Conservation (phyloP, 768 basidiomycete species). For the Gautieria morchelliformis region DNA sequence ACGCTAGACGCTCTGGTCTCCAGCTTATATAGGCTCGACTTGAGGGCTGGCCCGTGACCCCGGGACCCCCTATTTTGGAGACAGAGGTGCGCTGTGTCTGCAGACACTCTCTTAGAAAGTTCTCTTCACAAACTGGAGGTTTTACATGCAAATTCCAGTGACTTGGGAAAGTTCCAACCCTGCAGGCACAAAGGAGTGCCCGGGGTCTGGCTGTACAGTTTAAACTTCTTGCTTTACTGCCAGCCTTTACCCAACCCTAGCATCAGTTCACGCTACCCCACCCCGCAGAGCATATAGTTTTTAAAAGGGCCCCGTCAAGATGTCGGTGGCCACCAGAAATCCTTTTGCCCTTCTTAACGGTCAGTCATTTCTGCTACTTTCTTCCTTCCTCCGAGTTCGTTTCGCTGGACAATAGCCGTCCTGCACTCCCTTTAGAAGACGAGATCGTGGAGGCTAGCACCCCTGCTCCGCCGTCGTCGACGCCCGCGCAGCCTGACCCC, state of each 20-base stretch:
- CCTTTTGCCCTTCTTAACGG: conserved; percentile 78
- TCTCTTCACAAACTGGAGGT: too few relatives aligned
- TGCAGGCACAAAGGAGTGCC: background rate
- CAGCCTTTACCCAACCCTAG: background rate
- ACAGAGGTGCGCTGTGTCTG: too few relatives aligned
- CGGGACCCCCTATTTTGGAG: background rate
- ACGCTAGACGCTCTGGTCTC: background rate
- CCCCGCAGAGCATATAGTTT: conserved; percentile 6
- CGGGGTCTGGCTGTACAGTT: conserved; percentile 14
- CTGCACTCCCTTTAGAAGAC: conserved; percentile 4
- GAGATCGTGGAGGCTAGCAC: conserved; percentile 20
- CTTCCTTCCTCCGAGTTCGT: background rate
- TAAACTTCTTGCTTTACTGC: background rate
- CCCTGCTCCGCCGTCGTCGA: conserved; percentile 24
- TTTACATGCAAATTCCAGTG: too few relatives aligned
- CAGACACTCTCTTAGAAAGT: too few relatives aligned
- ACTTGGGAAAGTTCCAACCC: too few relatives aligned
- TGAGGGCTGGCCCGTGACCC: conserved; percentile 8
- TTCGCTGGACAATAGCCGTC: background rate
- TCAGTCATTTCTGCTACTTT: conserved; percentile 26
- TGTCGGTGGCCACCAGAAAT: conserved; percentile 89
- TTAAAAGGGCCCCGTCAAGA: conserved; percentile 58
- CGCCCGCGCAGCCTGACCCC: conserved; percentile 20
- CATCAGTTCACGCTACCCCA: conserved; percentile 1
- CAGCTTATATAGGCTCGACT: conserved; percentile 15